phyloP scores from a whole-genome alignment of 176 grass and related monocot species.

The Triticum urartu region DNA sequence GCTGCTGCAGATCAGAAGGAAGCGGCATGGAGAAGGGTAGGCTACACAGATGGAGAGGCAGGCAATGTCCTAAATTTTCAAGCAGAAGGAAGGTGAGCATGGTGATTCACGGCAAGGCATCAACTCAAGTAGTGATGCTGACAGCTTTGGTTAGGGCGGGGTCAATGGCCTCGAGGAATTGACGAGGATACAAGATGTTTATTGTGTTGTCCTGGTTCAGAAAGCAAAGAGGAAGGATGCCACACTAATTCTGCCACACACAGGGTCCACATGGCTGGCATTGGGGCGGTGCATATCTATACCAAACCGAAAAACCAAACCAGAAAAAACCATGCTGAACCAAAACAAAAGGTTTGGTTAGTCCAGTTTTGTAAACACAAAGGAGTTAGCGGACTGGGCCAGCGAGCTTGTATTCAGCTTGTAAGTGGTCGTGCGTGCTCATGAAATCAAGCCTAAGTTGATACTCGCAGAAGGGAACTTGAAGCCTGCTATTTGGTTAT shows the following conservation, averaged over 20 bases:
- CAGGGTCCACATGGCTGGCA: not conserved
- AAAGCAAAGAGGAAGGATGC: not conserved
- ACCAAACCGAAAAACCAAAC: not conserved
- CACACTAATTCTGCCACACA: not conserved
- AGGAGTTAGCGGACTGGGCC: not conserved
- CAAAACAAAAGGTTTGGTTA: not conserved
- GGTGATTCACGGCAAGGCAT: not conserved
- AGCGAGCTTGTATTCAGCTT: not conserved
- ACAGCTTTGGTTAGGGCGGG: not conserved
- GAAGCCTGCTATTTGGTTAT: conserved; percentile 7
- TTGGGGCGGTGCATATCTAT: not conserved
- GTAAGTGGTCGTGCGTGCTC: not conserved
- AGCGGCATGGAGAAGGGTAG: not conserved
- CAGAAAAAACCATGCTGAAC: not conserved
- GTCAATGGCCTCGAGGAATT: not conserved
- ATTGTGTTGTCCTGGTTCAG: not conserved
- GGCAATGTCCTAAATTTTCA: not conserved
- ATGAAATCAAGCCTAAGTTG: conserved; percentile 1
- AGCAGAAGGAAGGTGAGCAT: not conserved
- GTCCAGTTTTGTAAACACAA: not conserved
- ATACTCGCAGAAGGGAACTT: conserved; percentile 1
- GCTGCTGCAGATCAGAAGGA: not conserved
- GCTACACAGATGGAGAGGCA: not conserved
- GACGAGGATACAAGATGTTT: not conserved
- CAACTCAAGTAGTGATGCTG: not conserved